Conservation (phyloP, 169 alveolate species). For the Plasmodium relictum region DNA sequence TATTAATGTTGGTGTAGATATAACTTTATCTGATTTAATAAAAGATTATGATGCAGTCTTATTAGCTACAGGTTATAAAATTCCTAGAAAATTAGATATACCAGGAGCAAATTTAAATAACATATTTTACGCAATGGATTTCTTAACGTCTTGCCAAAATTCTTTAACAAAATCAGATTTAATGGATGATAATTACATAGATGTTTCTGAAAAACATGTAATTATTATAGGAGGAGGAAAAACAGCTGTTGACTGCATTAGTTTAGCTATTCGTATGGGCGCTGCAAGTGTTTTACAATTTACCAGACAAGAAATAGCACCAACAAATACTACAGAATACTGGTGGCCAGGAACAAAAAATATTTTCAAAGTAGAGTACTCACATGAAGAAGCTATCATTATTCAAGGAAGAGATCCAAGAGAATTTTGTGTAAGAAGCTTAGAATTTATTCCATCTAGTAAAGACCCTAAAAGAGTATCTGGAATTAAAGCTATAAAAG, state of each 20-base stretch:
- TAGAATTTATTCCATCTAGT: slow-evolving; percentile 79
- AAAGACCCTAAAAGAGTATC: slow-evolving; percentile 80
- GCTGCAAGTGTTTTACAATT: slow-evolving; percentile 84
- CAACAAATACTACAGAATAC: slow-evolving; percentile 40
- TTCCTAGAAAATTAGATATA: slow-evolving; percentile 62
- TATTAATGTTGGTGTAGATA: slow-evolving; percentile 47
- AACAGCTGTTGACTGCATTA: slow-evolving; percentile 86
- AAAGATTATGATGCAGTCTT: slow-evolving; percentile 80
- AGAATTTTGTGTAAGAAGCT: slow-evolving; percentile 78
- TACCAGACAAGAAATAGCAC: slow-evolving; percentile 79
- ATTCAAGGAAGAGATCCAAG: slow-evolving; percentile 85
- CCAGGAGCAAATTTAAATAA: slow-evolving; percentile 79
- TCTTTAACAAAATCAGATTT: slow-evolving; percentile 73
- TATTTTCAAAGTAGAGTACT: slow-evolving; percentile 78
- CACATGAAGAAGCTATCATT: slow-evolving; percentile 81
- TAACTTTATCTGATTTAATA: slow-evolving; percentile 61
- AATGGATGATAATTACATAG: slow-evolving; percentile 75
- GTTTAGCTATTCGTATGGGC: slow-evolving; percentile 84
- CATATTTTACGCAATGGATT: slow-evolving; percentile 81
- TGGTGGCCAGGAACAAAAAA: slow-evolving; percentile 79
- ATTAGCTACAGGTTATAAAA: slow-evolving; percentile 81
- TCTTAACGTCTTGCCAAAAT: slow-evolving; percentile 78
- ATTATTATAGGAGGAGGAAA: slow-evolving; percentile 87
- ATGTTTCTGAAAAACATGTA: slow-evolving; percentile 81
- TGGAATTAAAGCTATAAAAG: slow-evolving; percentile 78